Percentiles rank a stretch among this genome's conserved stretches.
Conservation (phyloP, 495 filamentous ascomycete genomes). For the Pyrenula massariospora region DNA sequence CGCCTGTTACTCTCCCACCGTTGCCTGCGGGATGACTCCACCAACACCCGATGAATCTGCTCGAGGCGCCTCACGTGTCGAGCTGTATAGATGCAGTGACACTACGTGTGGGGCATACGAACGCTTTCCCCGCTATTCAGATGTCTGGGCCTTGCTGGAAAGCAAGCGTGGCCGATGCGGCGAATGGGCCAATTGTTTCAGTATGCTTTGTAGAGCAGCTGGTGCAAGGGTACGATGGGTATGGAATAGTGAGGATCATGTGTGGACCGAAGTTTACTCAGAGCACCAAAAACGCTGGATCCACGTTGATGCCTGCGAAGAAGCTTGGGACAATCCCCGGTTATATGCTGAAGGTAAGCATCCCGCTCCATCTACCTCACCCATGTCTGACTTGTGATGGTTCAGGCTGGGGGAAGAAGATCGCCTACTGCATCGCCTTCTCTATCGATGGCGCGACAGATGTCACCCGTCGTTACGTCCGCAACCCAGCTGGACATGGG, state of each 20-base stretch:
- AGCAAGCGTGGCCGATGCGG: constrained; percentile 75
- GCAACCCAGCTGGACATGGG: constrained; percentile 63
- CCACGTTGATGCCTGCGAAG: constrained; percentile 94
- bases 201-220: constrained; percentile 91
- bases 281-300: constrained; percentile 90
- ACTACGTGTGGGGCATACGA: constrained; percentile 61
- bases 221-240: constrained; percentile 91
- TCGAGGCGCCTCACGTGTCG: constrained; percentile 72
- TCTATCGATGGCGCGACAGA: constrained; percentile 90
- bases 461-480: constrained; percentile 91
- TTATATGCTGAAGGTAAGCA: constrained; percentile 76
- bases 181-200: constrained; percentile 98
- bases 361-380: neutral
- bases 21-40: constrained; percentile 65
- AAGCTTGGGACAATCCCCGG: constrained; percentile 86
- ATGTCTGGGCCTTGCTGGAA: constrained; percentile 88
- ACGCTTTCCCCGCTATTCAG: constrained; percentile 87
- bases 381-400: neutral
- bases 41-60: constrained; percentile 83
- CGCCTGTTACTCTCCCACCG: constrained; percentile 69
- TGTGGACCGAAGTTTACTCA: constrained; percentile 97
- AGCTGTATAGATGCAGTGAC: constrained; percentile 76
- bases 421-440: constrained; percentile 95
- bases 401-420: constrained; percentile 76
- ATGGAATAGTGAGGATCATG: constrained; percentile 94